Base-by-base conservation (phyloP, 352 stramenopile species). In the Saprolegnia diclina region DNA sequence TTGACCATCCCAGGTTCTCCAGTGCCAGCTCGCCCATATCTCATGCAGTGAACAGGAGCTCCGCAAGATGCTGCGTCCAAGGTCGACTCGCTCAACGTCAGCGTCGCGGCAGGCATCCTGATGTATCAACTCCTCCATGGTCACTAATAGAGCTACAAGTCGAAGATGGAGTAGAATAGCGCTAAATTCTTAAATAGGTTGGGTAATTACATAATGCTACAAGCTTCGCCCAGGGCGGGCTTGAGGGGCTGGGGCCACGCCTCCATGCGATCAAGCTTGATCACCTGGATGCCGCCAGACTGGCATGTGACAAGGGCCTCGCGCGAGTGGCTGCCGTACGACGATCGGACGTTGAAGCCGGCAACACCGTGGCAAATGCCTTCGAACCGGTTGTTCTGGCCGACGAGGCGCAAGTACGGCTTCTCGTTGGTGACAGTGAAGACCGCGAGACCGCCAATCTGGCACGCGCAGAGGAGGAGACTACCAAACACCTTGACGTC, bases 61-160 rank as follows among this genome's bases (percentile, higher is more conserved):
- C 45, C 45, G 45, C 35, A 61, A 10, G 80, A 91, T 24, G 74
- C 79, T 73, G 77, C 88, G 53, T 87, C 85, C 10, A 76, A 70
- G 35, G 85, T 93, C 5, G 83, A 93, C 73, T 93, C 85, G 16
- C 79, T 93, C 21, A 93, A 93, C 68, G 82, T 93, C 26, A 91
- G 82, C 26, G 85, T 91, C 13, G 85, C 85, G 0, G 77, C 85
- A 1, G 85, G 80, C 11, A 87, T 93, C 57, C 76, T 93, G 35
- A 74, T 93, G 37, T 91, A 93, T 59, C 80, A 91, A 66, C 76
- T 89, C 16, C 74, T 91, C n/a, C 80, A 88, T 35, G 80, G 85
- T 65, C 89, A 85, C 26, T 55, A 40, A 67, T 35, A 59, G 44
- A 67, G 50, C 38, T 67, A 53, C 42, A 37, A 55, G 57, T 16